phyloP scores from a whole-genome alignment of 2,329 filamentous ascomycete genomes.

The Ceratocystis diversiconidia region DNA sequence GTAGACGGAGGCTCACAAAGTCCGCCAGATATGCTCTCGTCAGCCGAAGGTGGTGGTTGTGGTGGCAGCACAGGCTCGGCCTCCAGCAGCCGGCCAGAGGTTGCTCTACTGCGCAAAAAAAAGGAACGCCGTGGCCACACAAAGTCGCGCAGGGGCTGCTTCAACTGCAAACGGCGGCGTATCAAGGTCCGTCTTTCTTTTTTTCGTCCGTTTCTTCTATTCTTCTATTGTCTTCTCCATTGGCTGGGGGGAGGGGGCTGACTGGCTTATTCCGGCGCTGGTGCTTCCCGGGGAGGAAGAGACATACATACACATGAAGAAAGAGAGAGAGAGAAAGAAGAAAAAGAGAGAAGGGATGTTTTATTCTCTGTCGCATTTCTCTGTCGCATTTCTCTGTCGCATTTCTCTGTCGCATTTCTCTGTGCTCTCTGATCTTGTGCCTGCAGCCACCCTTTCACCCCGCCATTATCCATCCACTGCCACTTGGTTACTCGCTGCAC shows the following conservation, averaged over 20 bases:
- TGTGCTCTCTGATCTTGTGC: not conserved
- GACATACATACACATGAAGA: no score
- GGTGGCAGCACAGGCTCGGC: not conserved
- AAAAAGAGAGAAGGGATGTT: no score
- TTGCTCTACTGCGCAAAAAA: slow-evolving; percentile 10
- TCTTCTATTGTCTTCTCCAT: not conserved
- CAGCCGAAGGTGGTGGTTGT: not conserved
- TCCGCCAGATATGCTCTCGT: slow-evolving; percentile 9
- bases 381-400: not conserved
- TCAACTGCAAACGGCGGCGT: slow-evolving; percentile 50
- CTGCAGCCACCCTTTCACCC: not conserved
- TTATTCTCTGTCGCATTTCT: no score
- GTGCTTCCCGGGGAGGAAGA: no score
- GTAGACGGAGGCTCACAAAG: slow-evolving; percentile 13
- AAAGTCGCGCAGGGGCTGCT: slow-evolving; percentile 51
- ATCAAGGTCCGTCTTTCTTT: slow-evolving; percentile 38
- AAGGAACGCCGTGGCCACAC: slow-evolving; percentile 46
- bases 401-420: no score
- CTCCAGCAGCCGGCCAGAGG: slow-evolving; percentile 1
- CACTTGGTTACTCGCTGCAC: not conserved
- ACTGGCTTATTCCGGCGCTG: not conserved
- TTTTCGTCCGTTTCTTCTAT: not conserved
- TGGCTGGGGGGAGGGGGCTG: not conserved
- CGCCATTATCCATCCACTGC: not conserved
- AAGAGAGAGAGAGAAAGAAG: no score